Evolutionary conservation across 495 filamentous ascomycete species (phyloP).

Genomic region (Podospora sp.): DNA sequence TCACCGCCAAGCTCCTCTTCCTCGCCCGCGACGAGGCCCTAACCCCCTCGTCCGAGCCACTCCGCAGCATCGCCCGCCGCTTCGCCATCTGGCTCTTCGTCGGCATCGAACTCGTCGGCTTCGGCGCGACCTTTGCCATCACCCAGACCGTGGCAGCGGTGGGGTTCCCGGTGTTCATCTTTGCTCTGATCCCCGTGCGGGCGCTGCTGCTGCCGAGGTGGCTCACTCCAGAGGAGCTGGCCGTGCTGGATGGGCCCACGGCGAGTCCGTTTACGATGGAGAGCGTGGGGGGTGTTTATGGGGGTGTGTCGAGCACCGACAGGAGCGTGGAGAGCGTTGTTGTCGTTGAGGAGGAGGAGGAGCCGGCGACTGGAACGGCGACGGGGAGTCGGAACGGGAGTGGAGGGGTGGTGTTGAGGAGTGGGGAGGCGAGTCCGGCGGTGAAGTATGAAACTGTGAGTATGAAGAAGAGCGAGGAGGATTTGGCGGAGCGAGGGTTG

Average conservation of each 20-base stretch:
- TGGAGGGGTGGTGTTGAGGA: neutral
- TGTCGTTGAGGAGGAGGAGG: neutral
- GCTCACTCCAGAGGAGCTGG: slow-evolving; percentile 70
- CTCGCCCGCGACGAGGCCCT: slow-evolving; percentile 67
- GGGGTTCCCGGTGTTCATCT: slow-evolving; percentile 87
- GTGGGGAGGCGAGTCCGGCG: neutral
- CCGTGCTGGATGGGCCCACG: slow-evolving; percentile 73
- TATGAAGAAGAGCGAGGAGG: neutral
- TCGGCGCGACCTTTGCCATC: slow-evolving; percentile 89
- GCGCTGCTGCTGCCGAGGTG: slow-evolving; percentile 71
- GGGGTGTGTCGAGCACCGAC: neutral
- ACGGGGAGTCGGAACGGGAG: neutral
- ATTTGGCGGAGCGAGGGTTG: neutral
- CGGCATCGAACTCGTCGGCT: slow-evolving; percentile 72
- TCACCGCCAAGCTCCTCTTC: slow-evolving; percentile 79
- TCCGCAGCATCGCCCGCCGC: slow-evolving; percentile 62
- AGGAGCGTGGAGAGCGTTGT: neutral
- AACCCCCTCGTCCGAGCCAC: slow-evolving; percentile 65
- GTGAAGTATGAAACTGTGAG: neutral
- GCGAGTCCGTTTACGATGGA: slow-evolving; percentile 86
- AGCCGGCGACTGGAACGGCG: neutral
- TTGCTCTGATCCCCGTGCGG: slow-evolving; percentile 76
- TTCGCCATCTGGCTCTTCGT: slow-evolving; percentile 76
- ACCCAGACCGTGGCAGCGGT: slow-evolving; percentile 95
- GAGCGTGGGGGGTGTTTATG: slow-evolving; percentile 64